phyloP scores from a whole-genome alignment of 2,329 filamentous ascomycete species.

The Verticillium alfalfae region DNA sequence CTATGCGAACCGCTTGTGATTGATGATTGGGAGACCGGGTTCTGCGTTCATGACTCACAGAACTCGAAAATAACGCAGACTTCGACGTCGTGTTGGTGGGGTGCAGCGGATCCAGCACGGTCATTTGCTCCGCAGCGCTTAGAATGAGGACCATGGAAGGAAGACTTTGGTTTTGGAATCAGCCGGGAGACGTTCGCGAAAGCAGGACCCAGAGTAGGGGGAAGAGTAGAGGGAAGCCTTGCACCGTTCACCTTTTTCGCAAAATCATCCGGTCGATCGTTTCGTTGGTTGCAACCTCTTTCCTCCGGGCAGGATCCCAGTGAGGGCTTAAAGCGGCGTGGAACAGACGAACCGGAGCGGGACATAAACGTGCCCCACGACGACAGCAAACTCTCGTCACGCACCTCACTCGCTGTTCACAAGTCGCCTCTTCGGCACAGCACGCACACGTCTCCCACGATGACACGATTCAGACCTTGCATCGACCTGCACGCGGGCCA shows the following conservation, averaged over 20 bases:
- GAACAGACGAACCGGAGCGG: too few species aligned
- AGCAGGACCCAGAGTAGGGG: too few species aligned
- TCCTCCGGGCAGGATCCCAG: too few species aligned
- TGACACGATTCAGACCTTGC: constrained; percentile 94
- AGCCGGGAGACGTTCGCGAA: too few species aligned
- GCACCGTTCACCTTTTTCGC: too few species aligned
- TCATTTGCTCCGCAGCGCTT: background rate
- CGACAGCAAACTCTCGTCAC: background rate
- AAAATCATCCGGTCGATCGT: too few species aligned
- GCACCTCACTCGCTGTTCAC: background rate
- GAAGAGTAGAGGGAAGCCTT: too few species aligned
- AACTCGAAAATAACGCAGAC: background rate
- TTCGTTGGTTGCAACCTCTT: too few species aligned
- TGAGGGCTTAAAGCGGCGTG: too few species aligned
- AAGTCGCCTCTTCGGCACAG: background rate
- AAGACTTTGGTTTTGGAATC: too few species aligned
- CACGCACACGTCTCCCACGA: constrained; percentile 28
- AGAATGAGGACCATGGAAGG: too few species aligned
- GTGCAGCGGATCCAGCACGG: background rate
- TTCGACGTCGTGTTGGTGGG: background rate
- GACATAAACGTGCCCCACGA: background rate
- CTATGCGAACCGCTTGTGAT: background rate
- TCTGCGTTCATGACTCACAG: background rate
- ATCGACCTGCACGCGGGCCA: constrained; percentile 97
- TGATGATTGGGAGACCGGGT: background rate